These are phyloP conservation scores for Mrakiaceae sp. DNA, from an alignment of 1,284 basidiomycete genomes.

Conservation along the genomic window DNA sequence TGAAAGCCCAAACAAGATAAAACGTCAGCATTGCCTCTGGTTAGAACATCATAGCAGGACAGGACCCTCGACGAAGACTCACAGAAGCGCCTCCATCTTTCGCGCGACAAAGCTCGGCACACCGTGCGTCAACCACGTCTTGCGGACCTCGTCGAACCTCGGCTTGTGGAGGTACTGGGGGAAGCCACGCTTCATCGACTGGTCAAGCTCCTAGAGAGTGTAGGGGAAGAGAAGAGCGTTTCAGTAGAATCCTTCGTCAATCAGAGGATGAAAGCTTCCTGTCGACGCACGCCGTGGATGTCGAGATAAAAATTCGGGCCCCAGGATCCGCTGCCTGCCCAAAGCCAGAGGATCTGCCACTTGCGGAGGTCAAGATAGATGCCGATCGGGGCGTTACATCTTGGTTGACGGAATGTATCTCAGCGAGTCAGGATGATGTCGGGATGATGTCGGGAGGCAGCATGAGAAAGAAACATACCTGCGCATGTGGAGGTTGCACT, in stretches of 20 bases:
- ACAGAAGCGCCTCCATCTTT: constrained; percentile 51
- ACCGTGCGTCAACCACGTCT: constrained; percentile 77
- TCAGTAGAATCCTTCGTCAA: background rate
- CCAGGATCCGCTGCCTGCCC: constrained; percentile 80
- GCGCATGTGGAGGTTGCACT: constrained; percentile 92
- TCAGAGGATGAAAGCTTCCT: constrained; percentile 33
- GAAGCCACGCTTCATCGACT: constrained; percentile 47
- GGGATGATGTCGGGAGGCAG: background rate
- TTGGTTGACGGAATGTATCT: constrained; percentile 30
- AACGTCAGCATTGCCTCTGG: background rate
- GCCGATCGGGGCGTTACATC: constrained; percentile 81
- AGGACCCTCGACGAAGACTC: background rate
- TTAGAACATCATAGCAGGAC: background rate
- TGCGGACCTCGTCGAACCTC: constrained; percentile 84
- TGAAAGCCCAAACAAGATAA: background rate
- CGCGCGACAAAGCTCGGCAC: constrained; percentile 84
- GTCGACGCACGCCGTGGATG: constrained; percentile 82
- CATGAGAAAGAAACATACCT: constrained; percentile 43
- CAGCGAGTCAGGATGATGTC: background rate
- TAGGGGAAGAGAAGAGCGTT: background rate
- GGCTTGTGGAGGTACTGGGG: constrained; percentile 77
- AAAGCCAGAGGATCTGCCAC: constrained; percentile 84
- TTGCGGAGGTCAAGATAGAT: constrained; percentile 86
- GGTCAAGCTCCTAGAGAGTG: constrained; percentile 14
- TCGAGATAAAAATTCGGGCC: constrained; percentile 86